Percentiles rank a stretch among this genome's conserved stretches.
Evolutionary conservation across 148 eudicot species (phyloP).

Genomic region (Vaccinium vitisidaea): DNA sequence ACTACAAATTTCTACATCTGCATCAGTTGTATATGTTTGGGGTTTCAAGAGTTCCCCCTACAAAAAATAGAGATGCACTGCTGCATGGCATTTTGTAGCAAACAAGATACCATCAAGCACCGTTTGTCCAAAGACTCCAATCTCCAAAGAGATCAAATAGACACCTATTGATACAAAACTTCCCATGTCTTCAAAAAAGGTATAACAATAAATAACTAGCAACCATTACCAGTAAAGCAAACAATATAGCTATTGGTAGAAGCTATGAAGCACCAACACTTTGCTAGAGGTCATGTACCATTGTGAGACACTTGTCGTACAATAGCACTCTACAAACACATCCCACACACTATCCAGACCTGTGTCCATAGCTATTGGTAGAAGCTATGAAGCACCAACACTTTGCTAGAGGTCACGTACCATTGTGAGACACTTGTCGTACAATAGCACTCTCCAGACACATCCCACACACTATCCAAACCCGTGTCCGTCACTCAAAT

Average conservation of each 20-base stretch:
- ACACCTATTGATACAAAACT: neutral
- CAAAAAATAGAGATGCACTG: neutral
- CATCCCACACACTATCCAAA: neutral
- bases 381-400: neutral
- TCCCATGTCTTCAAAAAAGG: neutral
- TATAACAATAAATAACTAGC: neutral
- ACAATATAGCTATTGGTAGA: neutral
- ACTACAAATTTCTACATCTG: neutral
- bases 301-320: neutral
- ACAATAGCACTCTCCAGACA: neutral
- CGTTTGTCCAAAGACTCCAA: neutral
- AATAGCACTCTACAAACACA: neutral
- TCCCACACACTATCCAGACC: neutral
- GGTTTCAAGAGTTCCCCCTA: neutral
- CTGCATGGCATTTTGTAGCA: neutral
- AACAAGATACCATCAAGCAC: neutral
- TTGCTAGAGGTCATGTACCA: neutral
- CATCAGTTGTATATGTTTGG: neutral
- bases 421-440: neutral
- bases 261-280: neutral
- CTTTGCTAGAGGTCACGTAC: neutral
- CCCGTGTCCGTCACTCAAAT: neutral
- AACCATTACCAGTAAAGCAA: neutral
- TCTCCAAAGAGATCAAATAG: conserved; percentile 1
- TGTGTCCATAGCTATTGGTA: too few species aligned